These are phyloP conservation scores for Acacia pycnantha DNA, from an alignment of 331 rosid species.

Conservation along the genomic window DNA sequence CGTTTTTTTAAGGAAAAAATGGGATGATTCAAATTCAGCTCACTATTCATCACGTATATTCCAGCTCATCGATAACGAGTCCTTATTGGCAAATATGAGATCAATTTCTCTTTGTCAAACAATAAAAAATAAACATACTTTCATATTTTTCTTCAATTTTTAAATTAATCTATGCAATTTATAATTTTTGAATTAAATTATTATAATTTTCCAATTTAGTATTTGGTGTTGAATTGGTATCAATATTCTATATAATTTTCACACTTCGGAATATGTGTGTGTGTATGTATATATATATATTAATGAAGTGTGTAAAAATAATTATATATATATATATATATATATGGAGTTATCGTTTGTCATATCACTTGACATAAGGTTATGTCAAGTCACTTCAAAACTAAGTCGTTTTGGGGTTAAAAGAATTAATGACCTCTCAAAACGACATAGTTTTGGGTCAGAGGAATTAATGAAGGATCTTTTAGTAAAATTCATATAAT, in stretches of 20 bases:
- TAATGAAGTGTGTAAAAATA: background rate
- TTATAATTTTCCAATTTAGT: background rate
- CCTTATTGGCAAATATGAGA: background rate
- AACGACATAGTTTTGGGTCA: no score
- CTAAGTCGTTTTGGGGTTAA: no score
- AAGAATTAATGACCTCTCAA: no score
- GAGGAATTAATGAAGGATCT: no score
- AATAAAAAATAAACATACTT: background rate
- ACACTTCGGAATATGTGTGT: background rate
- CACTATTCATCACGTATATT: background rate
- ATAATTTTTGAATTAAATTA: background rate
- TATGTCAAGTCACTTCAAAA: no score
- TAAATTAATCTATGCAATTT: background rate
- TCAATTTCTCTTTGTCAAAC: background rate
- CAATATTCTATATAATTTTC: background rate
- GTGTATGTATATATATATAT: background rate
- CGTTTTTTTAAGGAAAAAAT: background rate
- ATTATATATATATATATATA: background rate
- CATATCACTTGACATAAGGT: no score
- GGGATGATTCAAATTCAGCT: background rate
- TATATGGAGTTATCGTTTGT: no score
- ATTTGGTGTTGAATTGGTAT: background rate
- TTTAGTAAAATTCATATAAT: no score
- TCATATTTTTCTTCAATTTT: background rate
- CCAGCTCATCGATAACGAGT: background rate